Evolutionary conservation across 2,329 filamentous ascomycete species (phyloP).

Genomic region (Monosporascus sp.): DNA sequence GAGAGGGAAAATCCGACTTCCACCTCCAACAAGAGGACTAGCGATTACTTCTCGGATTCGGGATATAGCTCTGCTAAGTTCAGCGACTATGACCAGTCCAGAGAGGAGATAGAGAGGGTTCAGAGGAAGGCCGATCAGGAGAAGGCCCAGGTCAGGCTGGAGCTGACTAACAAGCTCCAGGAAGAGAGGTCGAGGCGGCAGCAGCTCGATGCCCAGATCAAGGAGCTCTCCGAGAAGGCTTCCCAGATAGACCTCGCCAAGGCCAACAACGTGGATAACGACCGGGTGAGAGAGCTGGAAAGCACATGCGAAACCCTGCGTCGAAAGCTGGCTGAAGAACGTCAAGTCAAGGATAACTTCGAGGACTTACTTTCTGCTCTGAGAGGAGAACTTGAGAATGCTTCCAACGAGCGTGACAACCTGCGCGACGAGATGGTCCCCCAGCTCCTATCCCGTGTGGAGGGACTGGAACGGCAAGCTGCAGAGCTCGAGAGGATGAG

Average conservation of each 20-base stretch:
- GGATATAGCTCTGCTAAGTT: slow-evolving; percentile 80
- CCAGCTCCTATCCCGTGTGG: slow-evolving; percentile 67
- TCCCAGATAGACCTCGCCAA: slow-evolving; percentile 54
- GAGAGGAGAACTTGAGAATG: slow-evolving; percentile 72
- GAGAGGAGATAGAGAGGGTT: slow-evolving; percentile 73
- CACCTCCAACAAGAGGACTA: slow-evolving; percentile 65
- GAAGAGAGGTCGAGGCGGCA: slow-evolving; percentile 75
- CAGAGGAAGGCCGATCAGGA: slow-evolving; percentile 85
- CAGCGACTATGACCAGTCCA: slow-evolving; percentile 58
- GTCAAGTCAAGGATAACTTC: slow-evolving; percentile 84
- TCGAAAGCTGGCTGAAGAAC: slow-evolving; percentile 77
- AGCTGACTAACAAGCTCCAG: slow-evolving; percentile 79
- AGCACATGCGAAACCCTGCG: slow-evolving; percentile 74
- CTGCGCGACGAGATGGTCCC: slow-evolving; percentile 84
- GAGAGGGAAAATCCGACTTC: slow-evolving; percentile 58
- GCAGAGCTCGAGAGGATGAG: slow-evolving; percentile 66
- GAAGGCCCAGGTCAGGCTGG: slow-evolving; percentile 77
- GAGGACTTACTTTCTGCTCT: slow-evolving; percentile 85
- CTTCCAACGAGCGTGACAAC: slow-evolving; percentile 85
- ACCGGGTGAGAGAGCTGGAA: slow-evolving; percentile 72
- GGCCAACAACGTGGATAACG: slow-evolving; percentile 50
- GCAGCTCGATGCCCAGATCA: slow-evolving; percentile 77
- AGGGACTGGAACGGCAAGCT: slow-evolving; percentile 71
- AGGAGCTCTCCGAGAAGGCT: slow-evolving; percentile 72
- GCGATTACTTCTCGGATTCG: slow-evolving; percentile 97